Percentiles rank a stretch among this genome's conserved stretches.
phyloP scores from a whole-genome alignment of 805 yeast species.

The Zygotorulaspora danielsina region DNA sequence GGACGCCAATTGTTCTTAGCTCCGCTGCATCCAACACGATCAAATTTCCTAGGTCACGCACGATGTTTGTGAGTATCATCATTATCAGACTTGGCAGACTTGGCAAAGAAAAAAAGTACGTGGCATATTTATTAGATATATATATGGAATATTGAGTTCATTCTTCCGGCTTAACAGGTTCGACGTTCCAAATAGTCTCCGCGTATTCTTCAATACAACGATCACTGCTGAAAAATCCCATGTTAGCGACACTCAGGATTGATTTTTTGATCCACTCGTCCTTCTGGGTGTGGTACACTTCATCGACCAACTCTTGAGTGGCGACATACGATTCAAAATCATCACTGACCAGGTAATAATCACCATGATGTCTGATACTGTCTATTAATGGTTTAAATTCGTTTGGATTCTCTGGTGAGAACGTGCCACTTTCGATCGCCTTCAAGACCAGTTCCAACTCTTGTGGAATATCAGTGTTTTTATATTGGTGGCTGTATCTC shows the following conservation, averaged over 20 bases:
- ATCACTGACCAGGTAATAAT: slow-evolving; percentile 79
- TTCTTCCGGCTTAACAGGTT: slow-evolving; percentile 46
- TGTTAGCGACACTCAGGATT: slow-evolving; percentile 77
- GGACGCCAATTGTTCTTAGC: no score
- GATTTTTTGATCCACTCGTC: slow-evolving; percentile 74
- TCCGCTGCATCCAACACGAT: no score
- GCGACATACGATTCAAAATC: slow-evolving; percentile 85
- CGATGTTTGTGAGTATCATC: no score
- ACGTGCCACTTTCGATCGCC: slow-evolving; percentile 61
- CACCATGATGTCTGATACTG: slow-evolving; percentile 69
- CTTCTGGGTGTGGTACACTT: slow-evolving; percentile 57
- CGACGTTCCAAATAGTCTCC: slow-evolving; percentile 88
- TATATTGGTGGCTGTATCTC: slow-evolving; percentile 67
- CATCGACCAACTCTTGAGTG: slow-evolving; percentile 73
- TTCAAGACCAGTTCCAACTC: slow-evolving; percentile 58
- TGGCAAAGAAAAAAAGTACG: no score
- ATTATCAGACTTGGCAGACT: no score
- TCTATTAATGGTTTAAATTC: slow-evolving; percentile 68
- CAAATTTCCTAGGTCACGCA: no score
- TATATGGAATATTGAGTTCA: neutral
- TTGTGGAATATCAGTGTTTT: slow-evolving; percentile 51
- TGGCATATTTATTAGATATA: no score
- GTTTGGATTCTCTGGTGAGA: slow-evolving; percentile 57
- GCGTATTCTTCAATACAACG: slow-evolving; percentile 91
- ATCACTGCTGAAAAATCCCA: slow-evolving; percentile 90